Base-by-base conservation (phyloP, 192 early-diverging fungal genomes). In the Podila minutissima region DNA sequence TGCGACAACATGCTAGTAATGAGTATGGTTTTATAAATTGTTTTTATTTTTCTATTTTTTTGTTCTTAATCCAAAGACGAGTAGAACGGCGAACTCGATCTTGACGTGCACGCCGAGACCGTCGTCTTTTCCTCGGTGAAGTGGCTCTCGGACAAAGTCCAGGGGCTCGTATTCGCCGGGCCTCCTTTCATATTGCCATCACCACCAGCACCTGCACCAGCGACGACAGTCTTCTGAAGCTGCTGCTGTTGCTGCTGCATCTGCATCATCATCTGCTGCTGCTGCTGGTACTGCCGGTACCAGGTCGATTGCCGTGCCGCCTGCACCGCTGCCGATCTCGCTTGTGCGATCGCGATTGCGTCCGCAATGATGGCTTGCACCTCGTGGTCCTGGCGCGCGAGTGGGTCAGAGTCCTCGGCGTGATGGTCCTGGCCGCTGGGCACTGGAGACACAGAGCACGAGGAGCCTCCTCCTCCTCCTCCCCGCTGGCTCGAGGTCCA, bases 311-410 rank as follows among this genome's bases (percentile, higher is more conserved):
- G 64, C 5, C 70, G 64, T 0, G 75, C 75, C 9, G 60, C 61
- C 32, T 72, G 60, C 12, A 72, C 26, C 5, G 75, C 75, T 51
- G 75, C 70, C 2, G 59, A 59, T 32, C 68, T 79, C 1, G 64
- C 75, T 0, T 62, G 62, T 0, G 70, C 75, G 46, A 79, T 79
- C 15, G 65, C 65, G 12, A 66, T 55, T 22, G 75, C 75, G 15
- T 79, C 66, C 0, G 67, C 59, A 37, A 79, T 79, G 29, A 79
- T 79, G 17, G 59, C 49, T 10, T 72, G 69, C 20, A 79, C 29
- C 22, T 71, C 69, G 62, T 71, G 48, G 24, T 79, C 75, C 24
- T 46, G 41, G 41, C 41, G 41, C 2, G 41, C 41, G 15, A 46
- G 41, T 1, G 41, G 41, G 41, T 46, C 41, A 46, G 41, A 46